phyloP scores from a whole-genome alignment of 495 filamentous ascomycete genomes.

The Neurospora sp. region DNA sequence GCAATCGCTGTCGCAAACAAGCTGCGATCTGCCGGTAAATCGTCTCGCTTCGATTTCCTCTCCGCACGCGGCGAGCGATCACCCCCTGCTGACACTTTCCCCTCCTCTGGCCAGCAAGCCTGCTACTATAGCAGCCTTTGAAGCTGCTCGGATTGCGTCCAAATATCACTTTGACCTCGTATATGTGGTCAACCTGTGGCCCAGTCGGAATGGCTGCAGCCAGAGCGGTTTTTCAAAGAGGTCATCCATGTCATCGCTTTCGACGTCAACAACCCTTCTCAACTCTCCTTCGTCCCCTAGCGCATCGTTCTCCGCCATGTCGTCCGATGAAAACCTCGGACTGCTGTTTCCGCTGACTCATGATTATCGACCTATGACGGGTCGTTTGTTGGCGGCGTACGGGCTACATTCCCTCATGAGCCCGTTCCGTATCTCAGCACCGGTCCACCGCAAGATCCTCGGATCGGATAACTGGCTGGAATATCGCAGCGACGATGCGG shows the following conservation, averaged over 20 bases:
- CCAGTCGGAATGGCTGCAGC: slow-evolving; percentile 15
- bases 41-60: slow-evolving; percentile 1
- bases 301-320: background rate
- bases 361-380: slow-evolving; percentile 12
- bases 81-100: slow-evolving; percentile 15
- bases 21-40: slow-evolving; percentile 10
- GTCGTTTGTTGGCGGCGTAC: slow-evolving; percentile 31
- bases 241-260: slow-evolving; percentile 2
- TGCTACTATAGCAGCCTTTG: slow-evolving; percentile 27
- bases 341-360: background rate
- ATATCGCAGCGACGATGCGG: slow-evolving; percentile 20
- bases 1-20: background rate
- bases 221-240: slow-evolving; percentile 1
- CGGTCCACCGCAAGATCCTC: slow-evolving; percentile 29
- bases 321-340: background rate
- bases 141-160: slow-evolving; percentile 31
- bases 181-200: slow-evolving; percentile 37
- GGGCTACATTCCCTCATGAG: slow-evolving; percentile 25
- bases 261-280: slow-evolving; percentile 1
- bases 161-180: slow-evolving; percentile 33
- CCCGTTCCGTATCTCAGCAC: slow-evolving; percentile 29
- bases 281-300: background rate
- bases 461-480: slow-evolving; percentile 30
- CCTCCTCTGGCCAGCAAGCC: slow-evolving; percentile 20
- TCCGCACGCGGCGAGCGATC: background rate